Evolutionary conservation across 768 basidiomycete species (phyloP).

Genomic region (Leccinum variicolor): DNA sequence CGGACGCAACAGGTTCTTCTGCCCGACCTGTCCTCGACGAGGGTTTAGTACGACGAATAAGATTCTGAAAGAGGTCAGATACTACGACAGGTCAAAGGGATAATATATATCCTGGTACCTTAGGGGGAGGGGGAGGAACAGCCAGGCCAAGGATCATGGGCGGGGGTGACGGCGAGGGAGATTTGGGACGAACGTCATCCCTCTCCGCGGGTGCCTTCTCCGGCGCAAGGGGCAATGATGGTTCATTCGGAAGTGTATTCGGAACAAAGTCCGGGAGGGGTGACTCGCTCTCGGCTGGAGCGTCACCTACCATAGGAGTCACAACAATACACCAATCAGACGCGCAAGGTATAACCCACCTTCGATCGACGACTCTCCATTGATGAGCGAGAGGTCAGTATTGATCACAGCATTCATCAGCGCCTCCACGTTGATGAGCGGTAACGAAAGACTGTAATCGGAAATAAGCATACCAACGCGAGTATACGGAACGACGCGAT

Average conservation of each 20-base stretch:
- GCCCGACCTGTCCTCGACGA: conserved; percentile 10
- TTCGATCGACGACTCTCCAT: conserved; percentile 18
- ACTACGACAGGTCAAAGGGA: neutral
- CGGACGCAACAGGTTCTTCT: conserved; percentile 5
- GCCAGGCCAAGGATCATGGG: conserved; percentile 14
- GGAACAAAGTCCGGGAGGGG: conserved; percentile 48
- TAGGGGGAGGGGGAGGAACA: conserved; percentile 25
- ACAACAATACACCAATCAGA: neutral
- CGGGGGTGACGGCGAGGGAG: conserved; percentile 20
- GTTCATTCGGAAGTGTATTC: conserved; percentile 52
- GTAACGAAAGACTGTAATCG: conserved; percentile 35
- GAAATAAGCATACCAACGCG: conserved; percentile 5
- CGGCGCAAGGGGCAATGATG: conserved; percentile 32
- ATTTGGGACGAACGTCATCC: conserved; percentile 1
- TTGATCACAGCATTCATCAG: conserved; percentile 50
- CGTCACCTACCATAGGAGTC: conserved; percentile 1
- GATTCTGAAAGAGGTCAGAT: conserved; percentile 14
- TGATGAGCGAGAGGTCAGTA: conserved; percentile 33
- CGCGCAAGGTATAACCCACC: conserved; percentile 6
- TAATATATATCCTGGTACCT: conserved; percentile 9
- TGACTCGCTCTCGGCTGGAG: conserved; percentile 24
- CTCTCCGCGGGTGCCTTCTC: conserved; percentile 17
- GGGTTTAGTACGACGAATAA: conserved; percentile 22
- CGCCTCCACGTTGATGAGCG: conserved; percentile 43
- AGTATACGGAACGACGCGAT: conserved; percentile 8